Conservation (phyloP, 2,329 filamentous ascomycete genomes). For the Anthostomella pinea region DNA sequence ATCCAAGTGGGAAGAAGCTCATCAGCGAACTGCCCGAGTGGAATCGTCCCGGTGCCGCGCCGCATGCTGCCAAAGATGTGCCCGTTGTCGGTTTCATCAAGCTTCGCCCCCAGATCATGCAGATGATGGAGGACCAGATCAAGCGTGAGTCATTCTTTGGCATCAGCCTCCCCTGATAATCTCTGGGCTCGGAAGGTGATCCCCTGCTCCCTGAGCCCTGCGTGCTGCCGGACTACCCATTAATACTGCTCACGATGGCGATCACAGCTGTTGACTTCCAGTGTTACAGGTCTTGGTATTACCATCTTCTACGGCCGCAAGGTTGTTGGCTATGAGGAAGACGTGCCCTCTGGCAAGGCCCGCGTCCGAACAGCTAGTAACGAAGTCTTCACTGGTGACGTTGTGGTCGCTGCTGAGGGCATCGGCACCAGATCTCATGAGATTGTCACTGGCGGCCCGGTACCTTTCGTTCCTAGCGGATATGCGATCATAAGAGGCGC, state of each 20-base stretch:
- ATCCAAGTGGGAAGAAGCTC: constrained; percentile 7
- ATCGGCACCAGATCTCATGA: constrained; percentile 25
- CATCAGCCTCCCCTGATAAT: background rate
- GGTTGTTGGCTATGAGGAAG: constrained; percentile 18
- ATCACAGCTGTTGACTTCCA: background rate
- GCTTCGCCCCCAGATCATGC: constrained; percentile 5
- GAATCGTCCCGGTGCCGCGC: constrained; percentile 8
- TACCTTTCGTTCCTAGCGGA: constrained; percentile 6
- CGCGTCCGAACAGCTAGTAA: constrained; percentile 19
- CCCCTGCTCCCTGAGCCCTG: too few relatives aligned
- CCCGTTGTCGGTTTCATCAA: constrained; percentile 9
- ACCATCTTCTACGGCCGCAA: constrained; percentile 14
- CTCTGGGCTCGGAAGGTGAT: too few relatives aligned
- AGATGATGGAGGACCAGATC: constrained; percentile 9
- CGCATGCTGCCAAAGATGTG: constrained; percentile 11
- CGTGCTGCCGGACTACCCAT: too few relatives aligned
- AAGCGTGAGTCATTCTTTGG: constrained; percentile 4
- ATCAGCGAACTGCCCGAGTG: constrained; percentile 10
- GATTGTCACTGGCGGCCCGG: constrained; percentile 4
- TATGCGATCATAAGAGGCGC: constrained; percentile 9
- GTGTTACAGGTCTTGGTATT: constrained; percentile 11
- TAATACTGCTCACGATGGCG: too few relatives aligned
- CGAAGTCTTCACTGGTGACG: constrained; percentile 24
- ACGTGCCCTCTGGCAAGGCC: constrained; percentile 11
- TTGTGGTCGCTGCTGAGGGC: constrained; percentile 32